These are phyloP conservation scores for Patellifolia procumbens DNA, from an alignment of 179 eudicot species.

Conservation along the genomic window DNA sequence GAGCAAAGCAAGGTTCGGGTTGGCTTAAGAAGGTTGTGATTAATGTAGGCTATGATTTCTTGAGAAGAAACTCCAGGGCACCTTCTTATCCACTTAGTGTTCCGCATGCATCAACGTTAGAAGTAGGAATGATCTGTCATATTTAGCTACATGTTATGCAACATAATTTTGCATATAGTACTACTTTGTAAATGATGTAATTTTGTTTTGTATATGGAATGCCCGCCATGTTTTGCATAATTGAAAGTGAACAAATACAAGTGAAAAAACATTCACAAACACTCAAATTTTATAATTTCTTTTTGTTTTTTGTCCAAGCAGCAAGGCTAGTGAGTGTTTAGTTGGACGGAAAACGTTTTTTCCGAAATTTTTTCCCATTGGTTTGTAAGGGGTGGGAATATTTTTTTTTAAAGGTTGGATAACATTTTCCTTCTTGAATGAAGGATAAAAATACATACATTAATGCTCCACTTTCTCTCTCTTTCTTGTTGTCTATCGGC, in stretches of 20 bases:
- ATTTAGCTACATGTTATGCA: slow-evolving; percentile 36
- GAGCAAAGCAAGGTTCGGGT: slow-evolving; percentile 77
- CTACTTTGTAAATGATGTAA: slow-evolving; percentile 39
- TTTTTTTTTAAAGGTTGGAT: no score
- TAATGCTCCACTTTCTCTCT: no score
- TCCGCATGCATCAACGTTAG: slow-evolving; percentile 92
- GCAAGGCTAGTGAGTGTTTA: no score
- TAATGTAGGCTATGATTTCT: slow-evolving; percentile 81
- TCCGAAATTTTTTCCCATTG: no score
- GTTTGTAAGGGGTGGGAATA: no score
- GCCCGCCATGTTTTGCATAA: slow-evolving; percentile 12
- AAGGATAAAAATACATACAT: no score
- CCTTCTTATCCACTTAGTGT: slow-evolving; percentile 61
- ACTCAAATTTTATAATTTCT: slow-evolving; percentile 9
- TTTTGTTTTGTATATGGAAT: slow-evolving; percentile 37
- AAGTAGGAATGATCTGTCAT: slow-evolving; percentile 91
- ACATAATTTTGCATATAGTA: slow-evolving; percentile 21
- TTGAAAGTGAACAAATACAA: neutral
- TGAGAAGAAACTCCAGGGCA: slow-evolving; percentile 81
- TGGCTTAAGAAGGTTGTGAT: slow-evolving; percentile 65
- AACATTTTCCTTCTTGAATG: no score
- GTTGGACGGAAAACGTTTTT: no score
- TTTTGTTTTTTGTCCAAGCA: slow-evolving; percentile 2
- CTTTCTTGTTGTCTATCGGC: no score
- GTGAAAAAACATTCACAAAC: neutral